phyloP scores from a whole-genome alignment of 2,329 filamentous ascomycete genomes.

The Paradendryphiella salina region DNA sequence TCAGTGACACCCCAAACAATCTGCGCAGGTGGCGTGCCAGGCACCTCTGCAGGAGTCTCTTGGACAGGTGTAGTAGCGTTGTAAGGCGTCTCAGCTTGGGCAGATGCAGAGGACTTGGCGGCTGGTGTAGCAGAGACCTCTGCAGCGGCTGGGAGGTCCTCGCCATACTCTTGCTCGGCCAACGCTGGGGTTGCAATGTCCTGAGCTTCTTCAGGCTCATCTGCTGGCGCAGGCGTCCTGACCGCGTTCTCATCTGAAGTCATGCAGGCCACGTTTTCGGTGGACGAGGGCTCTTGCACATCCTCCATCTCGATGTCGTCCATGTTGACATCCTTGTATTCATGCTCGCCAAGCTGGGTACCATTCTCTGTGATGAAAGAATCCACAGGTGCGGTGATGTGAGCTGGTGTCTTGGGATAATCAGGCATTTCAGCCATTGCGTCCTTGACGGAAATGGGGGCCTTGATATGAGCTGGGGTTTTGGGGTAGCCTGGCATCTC shows the following conservation, averaged over 20 bases:
- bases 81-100: slow-evolving; percentile 3
- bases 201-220: not conserved
- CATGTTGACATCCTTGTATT: slow-evolving; percentile 6
- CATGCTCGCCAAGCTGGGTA: not conserved
- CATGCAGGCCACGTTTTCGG: slow-evolving; percentile 1
- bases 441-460: slow-evolving; percentile 5
- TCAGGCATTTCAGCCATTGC: slow-evolving; percentile 21
- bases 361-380: not conserved
- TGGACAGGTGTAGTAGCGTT: slow-evolving; percentile 1
- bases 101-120: not conserved
- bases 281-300: not conserved
- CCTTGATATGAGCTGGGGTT: slow-evolving; percentile 17
- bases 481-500: slow-evolving; percentile 17
- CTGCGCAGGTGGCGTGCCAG: slow-evolving; percentile 12
- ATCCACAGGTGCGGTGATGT: slow-evolving; percentile 1
- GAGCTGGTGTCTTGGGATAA: slow-evolving; percentile 16
- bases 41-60: slow-evolving; percentile 1
- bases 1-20: slow-evolving; percentile 18
- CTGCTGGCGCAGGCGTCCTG: not conserved
- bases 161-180: not conserved
- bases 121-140: slow-evolving; percentile 5
- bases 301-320: slow-evolving; percentile 6
- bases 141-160: not conserved
- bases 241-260: not conserved
- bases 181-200: not conserved